These are phyloP conservation scores for Aspergillus proliferans DNA, from an alignment of 2,329 filamentous ascomycete genomes.

Conservation along the genomic window DNA sequence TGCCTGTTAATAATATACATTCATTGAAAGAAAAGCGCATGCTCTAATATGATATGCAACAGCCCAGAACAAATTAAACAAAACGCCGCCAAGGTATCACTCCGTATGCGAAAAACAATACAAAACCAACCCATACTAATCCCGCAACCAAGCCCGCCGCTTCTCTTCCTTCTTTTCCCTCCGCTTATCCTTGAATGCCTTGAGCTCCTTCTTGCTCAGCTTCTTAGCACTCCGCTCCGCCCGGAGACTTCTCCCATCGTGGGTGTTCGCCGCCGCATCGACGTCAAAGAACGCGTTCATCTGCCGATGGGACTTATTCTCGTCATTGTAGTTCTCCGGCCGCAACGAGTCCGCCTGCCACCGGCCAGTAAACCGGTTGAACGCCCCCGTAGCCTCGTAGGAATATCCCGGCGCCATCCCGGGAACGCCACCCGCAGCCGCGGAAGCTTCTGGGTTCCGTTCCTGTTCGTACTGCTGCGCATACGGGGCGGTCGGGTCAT, in stretches of 20 bases:
- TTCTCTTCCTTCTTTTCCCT: conserved; percentile 91
- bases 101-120: neutral
- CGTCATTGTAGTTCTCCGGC: conserved; percentile 74
- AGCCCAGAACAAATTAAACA: neutral
- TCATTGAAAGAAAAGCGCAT: neutral
- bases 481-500: conserved; percentile 94
- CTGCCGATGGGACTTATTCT: conserved; percentile 79
- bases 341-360: conserved; percentile 65
- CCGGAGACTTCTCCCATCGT: conserved; percentile 84
- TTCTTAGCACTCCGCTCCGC: conserved; percentile 84
- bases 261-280: conserved; percentile 82
- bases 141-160: conserved; percentile 79
- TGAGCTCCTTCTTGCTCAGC: conserved; percentile 76
- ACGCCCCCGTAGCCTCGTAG: conserved; percentile 66
- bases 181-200: conserved; percentile 85
- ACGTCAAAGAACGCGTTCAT: conserved; percentile 96
- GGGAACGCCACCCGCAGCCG: conserved; percentile 24
- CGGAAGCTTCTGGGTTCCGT: conserved; percentile 28
- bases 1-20: neutral
- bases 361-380: conserved; percentile 84
- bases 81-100: conserved; percentile 6
- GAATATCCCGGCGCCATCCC: conserved; percentile 40
- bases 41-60: neutral
- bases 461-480: conserved; percentile 54
- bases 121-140: conserved; percentile 47